Evolutionary conservation across 2,329 filamentous ascomycete genomes (phyloP).

Genomic region (Claviceps monticola): DNA sequence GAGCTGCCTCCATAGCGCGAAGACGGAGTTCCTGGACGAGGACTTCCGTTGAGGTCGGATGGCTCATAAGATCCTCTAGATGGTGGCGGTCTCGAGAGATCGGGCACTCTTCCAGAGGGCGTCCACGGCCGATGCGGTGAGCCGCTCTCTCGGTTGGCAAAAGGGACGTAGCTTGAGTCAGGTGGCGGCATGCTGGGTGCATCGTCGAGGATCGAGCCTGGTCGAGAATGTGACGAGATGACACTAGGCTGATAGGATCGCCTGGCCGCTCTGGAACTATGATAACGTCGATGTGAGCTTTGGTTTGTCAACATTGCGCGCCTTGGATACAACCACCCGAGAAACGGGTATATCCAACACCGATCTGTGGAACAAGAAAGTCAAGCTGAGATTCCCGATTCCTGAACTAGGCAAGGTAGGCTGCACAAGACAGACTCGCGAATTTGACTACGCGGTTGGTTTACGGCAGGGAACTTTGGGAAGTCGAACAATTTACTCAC

Average conservation of each 20-base stretch:
- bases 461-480: not conserved
- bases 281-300: slow-evolving; percentile 26
- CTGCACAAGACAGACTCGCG: not conserved
- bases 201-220: slow-evolving; percentile 39
- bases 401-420: not conserved
- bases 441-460: not conserved
- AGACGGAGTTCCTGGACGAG: slow-evolving; percentile 79
- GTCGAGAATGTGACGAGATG: slow-evolving; percentile 30
- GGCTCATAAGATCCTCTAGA: slow-evolving; percentile 68
- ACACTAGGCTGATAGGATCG: slow-evolving; percentile 41
- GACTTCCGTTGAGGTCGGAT: slow-evolving; percentile 75
- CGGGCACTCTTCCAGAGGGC: slow-evolving; percentile 35
- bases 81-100: slow-evolving; percentile 59
- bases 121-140: slow-evolving; percentile 47
- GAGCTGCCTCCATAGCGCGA: slow-evolving; percentile 81
- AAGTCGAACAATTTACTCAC: slow-evolving; percentile 34
- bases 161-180: slow-evolving; percentile 49
- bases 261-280: slow-evolving; percentile 27
- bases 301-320: not conserved
- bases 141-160: slow-evolving; percentile 29
- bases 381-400: not conserved
- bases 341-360: slow-evolving; percentile 7
- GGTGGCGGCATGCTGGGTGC: slow-evolving; percentile 47
- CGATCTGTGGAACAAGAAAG: not conserved
- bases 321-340: slow-evolving; percentile 18